These are phyloP conservation scores for Eryngium alpinum DNA, from an alignment of 140 eudicot genomes.

Conservation along the genomic window DNA sequence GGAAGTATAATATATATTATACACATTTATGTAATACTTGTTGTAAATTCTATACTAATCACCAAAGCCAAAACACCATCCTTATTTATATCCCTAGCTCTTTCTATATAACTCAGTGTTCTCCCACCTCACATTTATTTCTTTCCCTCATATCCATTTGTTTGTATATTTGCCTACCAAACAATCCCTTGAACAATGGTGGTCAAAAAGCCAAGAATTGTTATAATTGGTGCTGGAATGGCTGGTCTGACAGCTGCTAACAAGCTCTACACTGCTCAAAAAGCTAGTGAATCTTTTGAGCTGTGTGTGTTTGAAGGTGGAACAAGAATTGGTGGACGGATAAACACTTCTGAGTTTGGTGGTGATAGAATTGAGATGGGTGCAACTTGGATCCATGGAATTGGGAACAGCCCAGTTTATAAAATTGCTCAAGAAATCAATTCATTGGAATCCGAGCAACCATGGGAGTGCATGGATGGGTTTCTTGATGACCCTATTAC, in stretches of 20 bases:
- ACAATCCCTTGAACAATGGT: constrained; percentile 38
- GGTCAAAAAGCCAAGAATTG: constrained; percentile 70
- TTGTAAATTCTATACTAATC: constrained; percentile 4
- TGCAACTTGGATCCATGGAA: constrained; percentile 99
- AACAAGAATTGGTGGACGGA: constrained; percentile 76
- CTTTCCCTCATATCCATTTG: constrained; percentile 3
- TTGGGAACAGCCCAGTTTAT: constrained; percentile 72
- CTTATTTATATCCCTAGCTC: constrained; percentile 32
- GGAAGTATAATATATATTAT: no score
- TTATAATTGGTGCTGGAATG: constrained; percentile 90
- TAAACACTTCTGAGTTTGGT: constrained; percentile 69
- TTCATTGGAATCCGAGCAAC: constrained; percentile 51
- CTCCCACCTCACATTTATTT: background rate
- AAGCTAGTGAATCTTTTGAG: constrained; percentile 43
- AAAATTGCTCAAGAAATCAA: constrained; percentile 57
- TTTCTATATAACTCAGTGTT: background rate
- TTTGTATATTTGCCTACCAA: background rate
- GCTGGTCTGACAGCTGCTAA: constrained; percentile 91
- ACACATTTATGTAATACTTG: background rate
- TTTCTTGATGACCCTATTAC: constrained; percentile 53
- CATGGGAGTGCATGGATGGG: constrained; percentile 97
- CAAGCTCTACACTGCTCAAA: constrained; percentile 52
- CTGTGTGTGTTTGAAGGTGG: constrained; percentile 80
- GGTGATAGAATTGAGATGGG: constrained; percentile 87
- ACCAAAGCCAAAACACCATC: background rate